phyloP scores from a whole-genome alignment of 345 rosid genomes.

The Bruguiera sexangula region DNA sequence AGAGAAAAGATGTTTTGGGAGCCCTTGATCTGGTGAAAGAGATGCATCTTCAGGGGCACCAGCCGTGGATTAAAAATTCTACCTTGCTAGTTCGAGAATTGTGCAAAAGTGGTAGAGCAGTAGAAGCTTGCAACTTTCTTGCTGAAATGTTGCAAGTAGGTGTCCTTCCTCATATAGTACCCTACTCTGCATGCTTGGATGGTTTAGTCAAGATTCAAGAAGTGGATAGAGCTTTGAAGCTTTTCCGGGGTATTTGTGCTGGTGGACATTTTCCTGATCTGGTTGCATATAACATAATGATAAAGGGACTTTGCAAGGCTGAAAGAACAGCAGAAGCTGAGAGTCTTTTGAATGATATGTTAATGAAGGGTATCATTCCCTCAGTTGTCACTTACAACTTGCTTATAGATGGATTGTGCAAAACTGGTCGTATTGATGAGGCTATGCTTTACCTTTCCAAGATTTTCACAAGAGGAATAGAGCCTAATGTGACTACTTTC shows the following conservation, averaged over 20 bases:
- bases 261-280: conserved; percentile 71
- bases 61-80: conserved; percentile 80
- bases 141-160: conserved; percentile 65
- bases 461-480: conserved; percentile 49
- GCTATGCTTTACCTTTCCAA: conserved; percentile 55
- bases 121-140: conserved; percentile 66
- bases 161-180: conserved; percentile 63
- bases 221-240: conserved; percentile 61
- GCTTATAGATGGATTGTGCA: conserved; percentile 84
- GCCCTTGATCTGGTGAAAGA: conserved; percentile 54
- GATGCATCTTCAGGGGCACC: conserved; percentile 70
- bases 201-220: conserved; percentile 57
- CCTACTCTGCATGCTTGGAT: conserved; percentile 66
- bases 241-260: conserved; percentile 52
- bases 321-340: conserved; percentile 59
- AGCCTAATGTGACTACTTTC: conserved; percentile 71
- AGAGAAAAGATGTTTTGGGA: conserved; percentile 49
- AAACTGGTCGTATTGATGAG: conserved; percentile 47
- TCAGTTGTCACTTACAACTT: conserved; percentile 67
- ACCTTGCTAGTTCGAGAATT: conserved; percentile 58
- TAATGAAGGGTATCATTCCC: conserved; percentile 60
- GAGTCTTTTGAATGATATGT: conserved; percentile 60
- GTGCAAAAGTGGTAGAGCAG: conserved; percentile 48
- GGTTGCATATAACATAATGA: conserved; percentile 70
- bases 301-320: conserved; percentile 66